A percentile compares a stretch with the other conserved stretches of the same genome.
Conservation (phyloP, 140 eudicot genomes). For the Oenanthe javanica region DNA sequence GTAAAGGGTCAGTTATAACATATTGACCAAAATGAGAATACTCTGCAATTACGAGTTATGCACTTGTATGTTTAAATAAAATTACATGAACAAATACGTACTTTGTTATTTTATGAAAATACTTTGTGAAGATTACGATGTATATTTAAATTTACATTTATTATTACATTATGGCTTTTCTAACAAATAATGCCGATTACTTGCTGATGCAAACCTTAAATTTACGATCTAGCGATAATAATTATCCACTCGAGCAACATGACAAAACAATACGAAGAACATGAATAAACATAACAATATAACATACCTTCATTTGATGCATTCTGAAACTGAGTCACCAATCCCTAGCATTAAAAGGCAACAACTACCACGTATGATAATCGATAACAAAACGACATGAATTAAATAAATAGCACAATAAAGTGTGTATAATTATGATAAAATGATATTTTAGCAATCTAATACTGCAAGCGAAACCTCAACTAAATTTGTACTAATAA, state of each 20-base stretch:
- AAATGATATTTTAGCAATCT: background rate
- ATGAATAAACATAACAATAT: background rate
- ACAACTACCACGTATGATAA: background rate
- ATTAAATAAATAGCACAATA: background rate
- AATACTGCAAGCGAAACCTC: background rate
- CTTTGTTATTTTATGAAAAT: no score
- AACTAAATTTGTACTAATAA: background rate
- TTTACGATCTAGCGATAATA: background rate
- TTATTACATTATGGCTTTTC: background rate
- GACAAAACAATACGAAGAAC: constrained; percentile 46
- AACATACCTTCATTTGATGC: constrained; percentile 61
- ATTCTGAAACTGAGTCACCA: constrained; percentile 73
- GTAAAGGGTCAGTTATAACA: background rate
- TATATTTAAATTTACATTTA: no score
- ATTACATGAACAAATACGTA: no score
- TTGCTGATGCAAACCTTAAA: background rate
- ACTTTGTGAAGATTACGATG: no score
- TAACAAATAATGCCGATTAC: background rate
- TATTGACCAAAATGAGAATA: background rate
- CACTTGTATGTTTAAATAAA: background rate
- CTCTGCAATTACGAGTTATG: background rate
- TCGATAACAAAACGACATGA: background rate
- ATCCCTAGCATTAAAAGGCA: constrained; percentile 31
- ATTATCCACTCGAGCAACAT: constrained; percentile 16
- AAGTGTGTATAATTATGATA: no score